A percentile compares a stretch with the other conserved stretches of the same genome.
These are phyloP conservation scores for Fraxinus xanthoxyloides DNA, from an alignment of 305 asterid species.

Conservation along the genomic window DNA sequence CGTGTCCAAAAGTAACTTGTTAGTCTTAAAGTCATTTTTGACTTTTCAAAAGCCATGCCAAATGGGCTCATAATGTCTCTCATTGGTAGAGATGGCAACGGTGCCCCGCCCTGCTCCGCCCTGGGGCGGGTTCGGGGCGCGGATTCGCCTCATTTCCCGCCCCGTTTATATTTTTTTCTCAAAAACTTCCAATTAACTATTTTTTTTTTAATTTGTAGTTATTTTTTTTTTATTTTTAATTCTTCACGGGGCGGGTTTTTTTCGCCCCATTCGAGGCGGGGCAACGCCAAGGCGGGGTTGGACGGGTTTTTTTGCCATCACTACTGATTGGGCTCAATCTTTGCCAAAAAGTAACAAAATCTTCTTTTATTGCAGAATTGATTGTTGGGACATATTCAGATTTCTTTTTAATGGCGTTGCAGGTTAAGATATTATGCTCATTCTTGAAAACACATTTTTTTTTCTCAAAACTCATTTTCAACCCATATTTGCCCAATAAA, in stretches of 20 bases:
- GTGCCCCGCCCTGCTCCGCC: no score
- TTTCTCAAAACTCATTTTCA: background rate
- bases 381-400: background rate
- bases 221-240: no score
- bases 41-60: background rate
- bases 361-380: background rate
- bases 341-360: background rate
- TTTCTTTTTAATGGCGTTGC: background rate
- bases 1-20: background rate
- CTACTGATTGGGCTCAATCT: background rate
- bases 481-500: background rate
- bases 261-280: no score
- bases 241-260: no score
- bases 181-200: no score
- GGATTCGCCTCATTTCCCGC: no score
- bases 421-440: background rate
- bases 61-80: background rate
- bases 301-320: no score
- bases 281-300: no score
- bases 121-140: no score
- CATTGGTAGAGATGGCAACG: no score
- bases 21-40: background rate
- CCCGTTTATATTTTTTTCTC: no score
- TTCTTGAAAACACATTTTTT: background rate
- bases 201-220: no score